Evolutionary conservation across 169 alveolate species (phyloP), one percentile per base, ranked within the genome.

Genomic region (Plasmodium inui): DNA sequence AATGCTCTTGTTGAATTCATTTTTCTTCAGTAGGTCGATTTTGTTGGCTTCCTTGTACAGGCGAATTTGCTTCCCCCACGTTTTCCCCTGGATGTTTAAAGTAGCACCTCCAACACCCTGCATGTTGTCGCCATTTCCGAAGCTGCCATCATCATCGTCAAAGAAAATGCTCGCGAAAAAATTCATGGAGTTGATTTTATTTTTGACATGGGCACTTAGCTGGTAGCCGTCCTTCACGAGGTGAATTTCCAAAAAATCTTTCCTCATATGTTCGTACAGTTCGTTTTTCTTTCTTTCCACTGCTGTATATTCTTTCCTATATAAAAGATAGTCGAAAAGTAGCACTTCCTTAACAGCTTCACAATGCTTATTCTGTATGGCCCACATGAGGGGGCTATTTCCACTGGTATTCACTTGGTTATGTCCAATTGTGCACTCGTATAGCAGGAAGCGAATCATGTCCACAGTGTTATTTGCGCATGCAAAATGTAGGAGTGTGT

Each of bases 341-440:
- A 96, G 91, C 14, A 96, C 34, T 57, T 94, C 95, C 53, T 94
- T 74, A 17, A 94, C 89, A 1, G 97, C 95, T 26, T 93, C 96
- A 10, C n/a, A 26, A 53, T 95, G 78, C 80, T 96, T 96, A 53
- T 95, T 96, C 57, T 96, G 97, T 7, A 96, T 94, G 30, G 97
- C 96, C 97, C 97, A 96, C 74, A 95, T 92, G 22, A 96, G 92
- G 19, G 97, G 97, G 32, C 95, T 94, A 78, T 96, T 96, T 5
- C 97, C 97, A 76, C 94, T 93, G 53, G 53, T 53, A 82, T 96
- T 96, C n/a, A 28, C 71, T 30, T 71, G 85, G 83, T 94, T 86
- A 83, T 95, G 95, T 30, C 94, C 95, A 46, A 95, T 84, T 50
- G 82, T 79, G 32, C 97, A 92, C 71, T 95, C 96, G 82, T 92